Evolutionary conservation across 2,329 filamentous ascomycete genomes (phyloP), one percentile per base, ranked within the genome.

Genomic region (Phialemonium atrogriseum): DNA sequence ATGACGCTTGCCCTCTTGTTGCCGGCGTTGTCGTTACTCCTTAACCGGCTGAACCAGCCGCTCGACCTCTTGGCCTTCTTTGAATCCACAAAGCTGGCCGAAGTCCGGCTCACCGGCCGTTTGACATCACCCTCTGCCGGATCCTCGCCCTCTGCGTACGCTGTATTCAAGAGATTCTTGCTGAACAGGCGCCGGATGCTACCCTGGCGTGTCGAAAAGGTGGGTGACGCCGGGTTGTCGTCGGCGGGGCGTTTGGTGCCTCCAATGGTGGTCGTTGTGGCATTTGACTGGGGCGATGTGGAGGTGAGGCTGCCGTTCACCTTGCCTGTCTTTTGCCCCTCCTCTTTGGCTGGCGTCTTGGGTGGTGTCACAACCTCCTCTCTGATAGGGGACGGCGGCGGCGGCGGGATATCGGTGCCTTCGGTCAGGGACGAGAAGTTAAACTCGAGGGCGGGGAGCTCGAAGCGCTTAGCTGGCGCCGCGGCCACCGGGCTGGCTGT

Each of bases 391-490:
- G 71, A 76, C 12, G 70, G 70, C 27, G 59, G 60, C 15, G 73
- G 73, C 18, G 73, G 68, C 25, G 73, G 73, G 42, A 77, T 77
- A 47, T 72, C 49, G 49, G 73, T 77, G 33, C 73, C 73, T 24
- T 77, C 72, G 25, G 73, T 77, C 48, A 77, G 58, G 27, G 66
- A 72, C 37, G 65, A 62, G 44, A 76, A 74, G 42, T 73, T 66
- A 56, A 77, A 64, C 40, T 77, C 59, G 38, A 77, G 62, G 27
- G 62, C 65, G 7, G 73, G 73, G 36, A 77, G 64, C 55, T 76
- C 68, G 41, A 77, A 77, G 14, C 51, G 49, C 37, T 51, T 55
- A 28, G 31, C 27, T 12, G 43, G 24, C 15, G 37, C 26, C 10
- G 35, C 22, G 24, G 24, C 34, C 27, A 38, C 23, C 8, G 41